Percentiles rank a stretch among this genome's conserved stretches.
phyloP scores from a whole-genome alignment of 2,329 filamentous ascomycete species.

The Paramyrothecium roridum region DNA sequence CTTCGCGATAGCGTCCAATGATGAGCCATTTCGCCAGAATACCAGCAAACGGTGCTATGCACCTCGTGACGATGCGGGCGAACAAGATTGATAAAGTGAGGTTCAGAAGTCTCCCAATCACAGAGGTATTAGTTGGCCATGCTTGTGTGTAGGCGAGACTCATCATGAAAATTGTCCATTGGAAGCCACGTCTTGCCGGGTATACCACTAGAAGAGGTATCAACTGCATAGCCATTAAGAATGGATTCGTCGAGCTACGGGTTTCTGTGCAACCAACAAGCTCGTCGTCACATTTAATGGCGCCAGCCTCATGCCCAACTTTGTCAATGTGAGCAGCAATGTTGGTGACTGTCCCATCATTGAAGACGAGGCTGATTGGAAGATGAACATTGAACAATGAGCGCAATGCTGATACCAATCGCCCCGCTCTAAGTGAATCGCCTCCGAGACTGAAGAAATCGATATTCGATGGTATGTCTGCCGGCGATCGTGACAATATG shows the following conservation, averaged over 20 bases:
- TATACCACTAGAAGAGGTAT: constrained; percentile 46
- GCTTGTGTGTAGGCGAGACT: constrained; percentile 36
- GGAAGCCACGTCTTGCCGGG: constrained; percentile 46
- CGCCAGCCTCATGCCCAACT: constrained; percentile 10
- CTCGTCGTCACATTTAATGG: constrained; percentile 5
- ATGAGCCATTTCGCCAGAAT: constrained; percentile 52
- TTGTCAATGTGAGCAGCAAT: constrained; percentile 36
- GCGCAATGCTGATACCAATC: constrained; percentile 48
- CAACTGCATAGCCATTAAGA: constrained; percentile 47
- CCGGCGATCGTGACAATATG: constrained; percentile 35
- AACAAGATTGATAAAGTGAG: constrained; percentile 42
- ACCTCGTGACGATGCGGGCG: constrained; percentile 33
- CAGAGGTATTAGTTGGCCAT: constrained; percentile 33
- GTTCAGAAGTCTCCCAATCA: constrained; percentile 45
- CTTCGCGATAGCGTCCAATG: constrained; percentile 49
- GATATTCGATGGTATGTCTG: constrained; percentile 34
- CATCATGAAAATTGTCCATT: constrained; percentile 52
- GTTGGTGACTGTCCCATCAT: constrained; percentile 38
- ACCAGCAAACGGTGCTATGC: constrained; percentile 41
- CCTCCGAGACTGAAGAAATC: constrained; percentile 53
- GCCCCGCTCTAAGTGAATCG: constrained; percentile 51
- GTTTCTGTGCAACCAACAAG: constrained; percentile 34
- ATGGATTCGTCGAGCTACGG: constrained; percentile 45
- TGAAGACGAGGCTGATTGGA: constrained; percentile 50
- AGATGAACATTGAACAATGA: constrained; percentile 44